A percentile compares a stretch with the other conserved stretches of the same genome.
These are phyloP conservation scores for Sechiopsis laciniata DNA, from an alignment of 306 rosid genomes.

Conservation along the genomic window DNA sequence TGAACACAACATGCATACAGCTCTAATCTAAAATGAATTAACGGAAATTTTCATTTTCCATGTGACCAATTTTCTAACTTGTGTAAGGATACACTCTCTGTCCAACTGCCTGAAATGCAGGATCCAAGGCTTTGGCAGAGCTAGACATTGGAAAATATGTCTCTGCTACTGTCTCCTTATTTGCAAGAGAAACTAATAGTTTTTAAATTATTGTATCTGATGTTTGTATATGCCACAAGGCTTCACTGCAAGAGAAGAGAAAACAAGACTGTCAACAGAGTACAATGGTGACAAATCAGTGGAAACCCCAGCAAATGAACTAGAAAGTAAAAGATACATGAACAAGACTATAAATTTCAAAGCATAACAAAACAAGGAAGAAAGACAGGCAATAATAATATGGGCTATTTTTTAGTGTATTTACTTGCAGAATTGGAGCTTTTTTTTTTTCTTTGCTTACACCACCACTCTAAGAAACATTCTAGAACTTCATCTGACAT, in stretches of 20 bases:
- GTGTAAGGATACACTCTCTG: constrained; percentile 81
- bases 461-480: not conserved
- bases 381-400: not conserved
- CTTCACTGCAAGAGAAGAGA: constrained; percentile 34
- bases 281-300: constrained; percentile 22
- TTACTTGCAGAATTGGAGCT: not conserved
- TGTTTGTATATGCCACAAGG: constrained; percentile 31
- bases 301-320: not conserved
- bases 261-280: constrained; percentile 21
- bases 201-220: constrained; percentile 21
- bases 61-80: constrained; percentile 20
- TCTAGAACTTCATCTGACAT: constrained; percentile 11
- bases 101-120: constrained; percentile 99
- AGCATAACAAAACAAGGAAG: not conserved
- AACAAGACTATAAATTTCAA: not conserved
- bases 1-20: not conserved
- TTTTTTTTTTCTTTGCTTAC: not conserved
- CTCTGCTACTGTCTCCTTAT: constrained; percentile 31
- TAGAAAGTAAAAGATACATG: not conserved
- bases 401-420: too few species aligned
- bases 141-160: constrained; percentile 66
- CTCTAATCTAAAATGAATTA: not conserved
- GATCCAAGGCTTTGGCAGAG: constrained; percentile 80
- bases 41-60: constrained; percentile 23
- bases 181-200: constrained; percentile 23